phyloP scores from a whole-genome alignment of 2,329 filamentous ascomycete genomes.

The Alternaria panax region DNA sequence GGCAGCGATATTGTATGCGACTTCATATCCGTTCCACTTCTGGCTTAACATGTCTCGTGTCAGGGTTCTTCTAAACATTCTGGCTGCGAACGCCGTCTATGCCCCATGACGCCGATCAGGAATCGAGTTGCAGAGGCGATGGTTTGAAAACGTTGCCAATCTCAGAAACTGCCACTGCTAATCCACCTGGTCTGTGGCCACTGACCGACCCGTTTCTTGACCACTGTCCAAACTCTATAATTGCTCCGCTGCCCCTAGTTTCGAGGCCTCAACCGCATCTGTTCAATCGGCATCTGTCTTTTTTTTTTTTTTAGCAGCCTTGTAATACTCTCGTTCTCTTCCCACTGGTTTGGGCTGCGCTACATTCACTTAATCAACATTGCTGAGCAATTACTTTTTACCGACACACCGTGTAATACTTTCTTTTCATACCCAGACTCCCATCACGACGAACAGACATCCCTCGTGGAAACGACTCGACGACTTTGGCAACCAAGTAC shows the following conservation, averaged over 20 bases:
- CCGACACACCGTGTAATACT: slow-evolving; percentile 45
- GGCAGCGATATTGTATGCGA: slow-evolving; percentile 39
- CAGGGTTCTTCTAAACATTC: slow-evolving; percentile 50
- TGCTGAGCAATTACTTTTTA: slow-evolving; percentile 24
- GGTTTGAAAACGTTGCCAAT: slow-evolving; percentile 54
- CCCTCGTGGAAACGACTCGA: slow-evolving; percentile 36
- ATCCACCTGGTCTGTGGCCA: slow-evolving; percentile 45
- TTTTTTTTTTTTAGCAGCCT: slow-evolving; percentile 52
- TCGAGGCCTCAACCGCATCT: slow-evolving; percentile 49
- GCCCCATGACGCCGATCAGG: slow-evolving; percentile 47
- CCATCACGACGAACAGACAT: slow-evolving; percentile 58
- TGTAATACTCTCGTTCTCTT: slow-evolving; percentile 57
- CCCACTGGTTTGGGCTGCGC: slow-evolving; percentile 63
- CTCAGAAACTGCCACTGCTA: slow-evolving; percentile 50
- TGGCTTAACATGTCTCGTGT: slow-evolving; percentile 48
- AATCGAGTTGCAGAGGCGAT: slow-evolving; percentile 46
- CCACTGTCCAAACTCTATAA: slow-evolving; percentile 46
- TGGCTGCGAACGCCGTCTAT: slow-evolving; percentile 38
- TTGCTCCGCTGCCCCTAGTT: slow-evolving; percentile 46
- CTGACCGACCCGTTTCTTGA: slow-evolving; percentile 39
- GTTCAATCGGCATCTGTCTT: slow-evolving; percentile 50
- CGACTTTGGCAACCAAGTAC: slow-evolving; percentile 17
- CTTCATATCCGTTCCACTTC: slow-evolving; percentile 39
- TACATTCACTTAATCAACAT: slow-evolving; percentile 55
- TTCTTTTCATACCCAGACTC: slow-evolving; percentile 50